A percentile compares a stretch with the other conserved stretches of the same genome.
Conservation (phyloP, 164 flowering plant species). For the Macadamia tetraphylla region DNA sequence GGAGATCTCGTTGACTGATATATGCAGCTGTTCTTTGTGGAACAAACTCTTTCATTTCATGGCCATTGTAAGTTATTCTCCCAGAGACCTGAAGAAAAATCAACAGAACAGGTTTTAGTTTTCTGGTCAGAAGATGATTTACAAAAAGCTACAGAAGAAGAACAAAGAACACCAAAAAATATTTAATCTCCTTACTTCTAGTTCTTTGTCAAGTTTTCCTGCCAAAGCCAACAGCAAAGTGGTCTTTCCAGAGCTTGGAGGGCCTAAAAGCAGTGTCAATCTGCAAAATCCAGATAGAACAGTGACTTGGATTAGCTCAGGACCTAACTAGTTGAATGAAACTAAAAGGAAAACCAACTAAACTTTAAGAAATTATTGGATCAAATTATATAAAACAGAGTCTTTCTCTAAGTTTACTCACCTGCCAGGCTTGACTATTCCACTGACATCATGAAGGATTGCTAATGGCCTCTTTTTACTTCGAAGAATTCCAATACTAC, state of each 20-base stretch:
- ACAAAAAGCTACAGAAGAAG: neutral
- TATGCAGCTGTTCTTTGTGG: slow-evolving; percentile 65
- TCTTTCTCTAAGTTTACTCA: slow-evolving; percentile 7
- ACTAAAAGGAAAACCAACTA: neutral
- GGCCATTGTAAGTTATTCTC: slow-evolving; percentile 66
- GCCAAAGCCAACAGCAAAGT: slow-evolving; percentile 49
- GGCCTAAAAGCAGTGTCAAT: slow-evolving; percentile 60
- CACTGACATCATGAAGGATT: slow-evolving; percentile 66
- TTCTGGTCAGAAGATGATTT: neutral
- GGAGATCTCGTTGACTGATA: slow-evolving; percentile 57
- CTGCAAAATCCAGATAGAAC: slow-evolving; percentile 16
- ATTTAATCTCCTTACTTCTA: slow-evolving; percentile 12
- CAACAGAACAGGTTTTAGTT: neutral
- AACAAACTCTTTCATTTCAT: slow-evolving; percentile 60
- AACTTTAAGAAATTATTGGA: no score
- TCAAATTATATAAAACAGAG: no score
- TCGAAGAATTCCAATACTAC: slow-evolving; percentile 31
- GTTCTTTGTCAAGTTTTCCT: slow-evolving; percentile 26
- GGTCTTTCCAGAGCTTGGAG: slow-evolving; percentile 62
- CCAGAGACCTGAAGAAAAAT: slow-evolving; percentile 37
- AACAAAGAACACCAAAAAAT: neutral
- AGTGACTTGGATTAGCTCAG: neutral
- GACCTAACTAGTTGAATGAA: neutral
- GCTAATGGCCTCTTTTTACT: slow-evolving; percentile 36
- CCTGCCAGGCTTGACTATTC: slow-evolving; percentile 66